phyloP scores from a whole-genome alignment of 1,284 basidiomycete genomes.

The Irpex lacteus region DNA sequence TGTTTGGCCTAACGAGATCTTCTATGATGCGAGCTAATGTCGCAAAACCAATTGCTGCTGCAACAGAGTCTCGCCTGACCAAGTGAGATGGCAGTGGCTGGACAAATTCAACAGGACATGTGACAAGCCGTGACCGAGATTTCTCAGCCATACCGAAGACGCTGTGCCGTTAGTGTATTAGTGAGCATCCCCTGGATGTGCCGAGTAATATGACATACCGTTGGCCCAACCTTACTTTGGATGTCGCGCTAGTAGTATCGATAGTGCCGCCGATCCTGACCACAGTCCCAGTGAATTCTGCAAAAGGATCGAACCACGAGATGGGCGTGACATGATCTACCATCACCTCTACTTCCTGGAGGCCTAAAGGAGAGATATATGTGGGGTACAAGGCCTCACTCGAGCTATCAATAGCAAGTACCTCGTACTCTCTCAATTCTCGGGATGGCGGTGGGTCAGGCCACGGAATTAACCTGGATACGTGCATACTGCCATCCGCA shows the following conservation, averaged over 20 bases:
- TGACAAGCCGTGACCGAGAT: not conserved
- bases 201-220: not conserved
- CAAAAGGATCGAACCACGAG: conserved; percentile 12
- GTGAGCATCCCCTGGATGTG: not conserved
- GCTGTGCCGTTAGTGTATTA: not conserved
- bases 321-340: conserved; percentile 13
- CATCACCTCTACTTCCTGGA: conserved; percentile 16
- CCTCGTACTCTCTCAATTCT: not conserved
- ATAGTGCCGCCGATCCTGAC: conserved; percentile 2
- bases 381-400: conserved; percentile 10
- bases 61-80: not conserved
- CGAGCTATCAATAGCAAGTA: conserved; percentile 9
- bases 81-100: not conserved
- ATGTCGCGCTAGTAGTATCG: not conserved
- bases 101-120: not conserved
- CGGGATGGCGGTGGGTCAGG: conserved; percentile 6
- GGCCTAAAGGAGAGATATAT: conserved; percentile 12
- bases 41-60: conserved; percentile 2
- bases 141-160: conserved; percentile 9
- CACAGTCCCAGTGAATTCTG: conserved; percentile 13
- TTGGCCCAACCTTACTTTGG: not conserved
- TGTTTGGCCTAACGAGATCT: not conserved
- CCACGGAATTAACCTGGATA: conserved; percentile 13
- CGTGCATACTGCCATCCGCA: conserved; percentile 9
- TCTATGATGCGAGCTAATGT: not conserved